A percentile compares a stretch with the other conserved stretches of the same genome.
phyloP scores from a whole-genome alignment of 2,329 filamentous ascomycete species.

The Didymella lethalis region DNA sequence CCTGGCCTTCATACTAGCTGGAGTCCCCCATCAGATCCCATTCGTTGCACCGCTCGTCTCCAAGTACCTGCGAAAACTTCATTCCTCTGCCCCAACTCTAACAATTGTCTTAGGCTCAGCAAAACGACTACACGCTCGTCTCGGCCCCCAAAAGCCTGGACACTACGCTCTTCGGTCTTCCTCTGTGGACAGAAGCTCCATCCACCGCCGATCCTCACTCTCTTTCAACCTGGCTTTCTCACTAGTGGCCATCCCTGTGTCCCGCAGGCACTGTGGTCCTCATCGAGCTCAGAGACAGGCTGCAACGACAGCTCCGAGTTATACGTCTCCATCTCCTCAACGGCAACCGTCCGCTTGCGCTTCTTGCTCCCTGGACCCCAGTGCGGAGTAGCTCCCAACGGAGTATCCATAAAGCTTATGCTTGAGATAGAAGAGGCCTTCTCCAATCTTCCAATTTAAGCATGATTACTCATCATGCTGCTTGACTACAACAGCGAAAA shows the following conservation, averaged over 20 bases:
- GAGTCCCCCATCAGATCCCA: background rate
- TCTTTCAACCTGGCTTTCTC: background rate
- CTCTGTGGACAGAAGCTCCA: background rate
- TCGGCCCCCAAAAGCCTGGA: background rate
- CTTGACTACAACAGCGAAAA: too few relatives aligned
- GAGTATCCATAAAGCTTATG: background rate
- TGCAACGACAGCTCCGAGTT: constrained; percentile 9
- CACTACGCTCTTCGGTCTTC: background rate
- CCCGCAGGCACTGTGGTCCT: background rate
- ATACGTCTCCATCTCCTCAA: constrained; percentile 1
- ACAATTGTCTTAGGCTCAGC: background rate
- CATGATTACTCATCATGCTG: too few relatives aligned
- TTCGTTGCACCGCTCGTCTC: background rate
- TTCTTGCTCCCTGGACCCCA: background rate
- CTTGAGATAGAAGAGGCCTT: too few relatives aligned
- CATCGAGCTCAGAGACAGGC: background rate
- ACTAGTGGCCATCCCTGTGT: constrained; percentile 2
- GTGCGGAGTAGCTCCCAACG: background rate
- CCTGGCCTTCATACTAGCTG: background rate
- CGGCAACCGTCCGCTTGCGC: constrained; percentile 11
- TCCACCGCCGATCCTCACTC: background rate
- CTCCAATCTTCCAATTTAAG: too few relatives aligned
- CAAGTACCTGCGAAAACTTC: background rate
- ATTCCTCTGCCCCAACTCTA: background rate
- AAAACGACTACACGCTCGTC: background rate